These are phyloP conservation scores for Kokia cookei DNA, from an alignment of 441 rosid genomes.

Conservation along the genomic window DNA sequence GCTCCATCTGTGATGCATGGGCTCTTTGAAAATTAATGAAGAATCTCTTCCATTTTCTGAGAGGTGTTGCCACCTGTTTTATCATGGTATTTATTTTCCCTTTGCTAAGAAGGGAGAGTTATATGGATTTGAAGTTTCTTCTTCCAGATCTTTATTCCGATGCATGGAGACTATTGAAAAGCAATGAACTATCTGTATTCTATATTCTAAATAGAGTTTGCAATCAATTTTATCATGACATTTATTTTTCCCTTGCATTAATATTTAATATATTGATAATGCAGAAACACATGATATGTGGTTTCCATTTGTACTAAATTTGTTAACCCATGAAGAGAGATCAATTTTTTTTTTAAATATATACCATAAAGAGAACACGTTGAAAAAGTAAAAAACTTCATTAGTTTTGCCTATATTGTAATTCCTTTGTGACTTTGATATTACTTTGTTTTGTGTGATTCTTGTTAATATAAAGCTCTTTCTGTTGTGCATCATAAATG, in stretches of 20 bases:
- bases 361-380: background rate
- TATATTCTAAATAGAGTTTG: background rate
- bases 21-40: background rate
- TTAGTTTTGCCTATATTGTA: background rate
- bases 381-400: background rate
- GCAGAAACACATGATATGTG: background rate
- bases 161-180: background rate
- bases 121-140: background rate
- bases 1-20: background rate
- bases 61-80: background rate
- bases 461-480: background rate
- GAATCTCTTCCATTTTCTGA: background rate
- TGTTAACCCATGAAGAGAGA: background rate
- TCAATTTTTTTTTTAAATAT: background rate
- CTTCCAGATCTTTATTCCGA: background rate
- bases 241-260: background rate
- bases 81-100: background rate
- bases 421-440: background rate
- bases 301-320: background rate
- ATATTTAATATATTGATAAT: background rate
- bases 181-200: background rate
- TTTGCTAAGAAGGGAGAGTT: background rate
- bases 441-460: background rate
- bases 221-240: background rate
- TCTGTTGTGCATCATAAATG: background rate